phyloP scores from a whole-genome alignment of 129 eudicot species.

The Flaveria robusta region DNA sequence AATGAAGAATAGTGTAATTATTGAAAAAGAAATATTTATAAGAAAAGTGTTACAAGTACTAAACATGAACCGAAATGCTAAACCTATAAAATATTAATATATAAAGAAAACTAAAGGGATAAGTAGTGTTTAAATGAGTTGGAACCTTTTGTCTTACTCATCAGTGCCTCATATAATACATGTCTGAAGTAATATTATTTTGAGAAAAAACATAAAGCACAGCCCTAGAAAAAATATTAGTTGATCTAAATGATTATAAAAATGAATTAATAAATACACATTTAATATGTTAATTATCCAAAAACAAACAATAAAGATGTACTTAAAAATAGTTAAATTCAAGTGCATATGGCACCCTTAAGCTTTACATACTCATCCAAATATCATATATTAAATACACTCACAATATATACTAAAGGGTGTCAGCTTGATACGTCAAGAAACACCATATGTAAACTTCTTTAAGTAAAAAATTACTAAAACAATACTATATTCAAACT shows the following conservation, averaged over 20 bases:
- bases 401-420: neutral
- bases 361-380: neutral
- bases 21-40: too few relatives aligned
- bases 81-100: neutral
- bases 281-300: neutral
- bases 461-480: too few relatives aligned
- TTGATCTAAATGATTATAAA: conserved; percentile 3
- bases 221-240: conserved; percentile 14
- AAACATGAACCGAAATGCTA: conserved; percentile 12
- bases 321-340: neutral
- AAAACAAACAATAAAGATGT: neutral
- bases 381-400: neutral
- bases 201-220: conserved; percentile 22
- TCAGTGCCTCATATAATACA: conserved; percentile 32
- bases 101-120: conserved; percentile 7
- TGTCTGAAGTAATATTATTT: conserved; percentile 8
- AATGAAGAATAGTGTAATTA: too few relatives aligned
- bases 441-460: too few relatives aligned
- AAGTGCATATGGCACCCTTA: neutral
- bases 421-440: too few relatives aligned
- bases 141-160: conserved; percentile 46
- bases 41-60: too few relatives aligned
- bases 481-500: too few relatives aligned
- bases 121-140: conserved; percentile 42
- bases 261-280: neutral